phyloP scores from a whole-genome alignment of 257 asterid genomes.

The Linaria vulgaris region DNA sequence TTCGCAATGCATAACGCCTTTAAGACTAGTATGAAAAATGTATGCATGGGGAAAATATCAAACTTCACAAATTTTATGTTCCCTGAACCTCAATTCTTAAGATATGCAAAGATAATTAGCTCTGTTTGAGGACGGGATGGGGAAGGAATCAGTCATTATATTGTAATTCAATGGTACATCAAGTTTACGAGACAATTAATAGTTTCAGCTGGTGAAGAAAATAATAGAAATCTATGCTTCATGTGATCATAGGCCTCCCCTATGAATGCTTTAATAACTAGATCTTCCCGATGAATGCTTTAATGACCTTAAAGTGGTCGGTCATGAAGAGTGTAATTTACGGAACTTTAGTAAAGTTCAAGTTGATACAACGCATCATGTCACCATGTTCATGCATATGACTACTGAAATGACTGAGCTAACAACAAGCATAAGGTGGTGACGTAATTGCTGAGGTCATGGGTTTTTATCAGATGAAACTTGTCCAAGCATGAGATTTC shows the following conservation, averaged over 20 bases:
- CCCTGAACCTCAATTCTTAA: not conserved
- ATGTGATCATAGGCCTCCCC: not conserved
- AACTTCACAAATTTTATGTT: not conserved
- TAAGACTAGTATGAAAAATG: not conserved
- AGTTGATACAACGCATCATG: not conserved
- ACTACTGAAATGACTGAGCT: not conserved
- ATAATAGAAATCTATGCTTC: not conserved
- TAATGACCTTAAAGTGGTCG: too few relatives aligned
- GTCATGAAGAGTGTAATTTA: not conserved
- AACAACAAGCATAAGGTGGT: too few relatives aligned
- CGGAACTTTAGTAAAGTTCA: not conserved
- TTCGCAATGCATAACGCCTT: not conserved
- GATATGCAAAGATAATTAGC: slow-evolving; percentile 2
- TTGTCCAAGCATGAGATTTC: too few relatives aligned
- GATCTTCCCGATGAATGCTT: not conserved
- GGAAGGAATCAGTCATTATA: slow-evolving; percentile 8
- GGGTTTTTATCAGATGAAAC: too few relatives aligned
- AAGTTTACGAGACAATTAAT: not conserved
- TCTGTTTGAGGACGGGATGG: not conserved
- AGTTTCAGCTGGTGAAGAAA: slow-evolving; percentile 2
- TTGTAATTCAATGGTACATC: not conserved
- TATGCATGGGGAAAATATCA: slow-evolving; percentile 8
- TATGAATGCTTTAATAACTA: too few relatives aligned
- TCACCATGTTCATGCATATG: not conserved
- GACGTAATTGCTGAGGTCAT: too few relatives aligned